Evolutionary conservation across 2,329 filamentous ascomycete genomes (phyloP), one percentile per base, ranked within the genome.

Genomic region (Grosmannia huntii): DNA sequence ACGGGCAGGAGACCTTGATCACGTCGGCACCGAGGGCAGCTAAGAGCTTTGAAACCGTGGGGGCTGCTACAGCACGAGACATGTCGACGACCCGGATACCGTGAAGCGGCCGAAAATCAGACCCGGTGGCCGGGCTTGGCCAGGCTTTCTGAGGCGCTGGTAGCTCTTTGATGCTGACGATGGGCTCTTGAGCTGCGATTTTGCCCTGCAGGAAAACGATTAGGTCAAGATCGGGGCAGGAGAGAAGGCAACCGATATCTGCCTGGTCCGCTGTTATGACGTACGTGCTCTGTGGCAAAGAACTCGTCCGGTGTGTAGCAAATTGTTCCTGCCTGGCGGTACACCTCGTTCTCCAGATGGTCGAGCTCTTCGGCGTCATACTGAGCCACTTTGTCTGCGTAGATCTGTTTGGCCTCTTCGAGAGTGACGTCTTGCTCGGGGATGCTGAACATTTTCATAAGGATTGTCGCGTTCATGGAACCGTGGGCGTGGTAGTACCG

Each of bases 401-500:
- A 64, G 57, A 71, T 70, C 58, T 65, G 63, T 16, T 62, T 64
- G 23, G 68, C 65, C 31, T 57, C 56, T 14, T 57, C 48, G 3
- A 36, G 46, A 6, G 48, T 51, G 44, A 57, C 48, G 59, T 63
- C 54, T 21, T 63, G 60, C 0, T 69, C 66, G 52, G 76, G 66
- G 56, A 79, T 69, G 5, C 72, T 75, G 53, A 78, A 73, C 7
- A 72, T 69, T 25, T 68, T 64, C 1, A 79, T 69, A 0, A 73
- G 71, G 5, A 70, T 68, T 2, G 65, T 63, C 0, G 75, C 72
- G 51, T 76, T 64, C 57, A 80, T 67, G 1, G 72, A 76, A 4
- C 77, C 76, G 55, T 79, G 75, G 0, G 79, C 65, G 5, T 74
- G 75, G 63, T 76, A 80, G 75, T 75, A 80, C 11, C 53, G 44